Evolutionary conservation across 148 eudicot genomes (phyloP).

Genomic region (Rhododendron molle): DNA sequence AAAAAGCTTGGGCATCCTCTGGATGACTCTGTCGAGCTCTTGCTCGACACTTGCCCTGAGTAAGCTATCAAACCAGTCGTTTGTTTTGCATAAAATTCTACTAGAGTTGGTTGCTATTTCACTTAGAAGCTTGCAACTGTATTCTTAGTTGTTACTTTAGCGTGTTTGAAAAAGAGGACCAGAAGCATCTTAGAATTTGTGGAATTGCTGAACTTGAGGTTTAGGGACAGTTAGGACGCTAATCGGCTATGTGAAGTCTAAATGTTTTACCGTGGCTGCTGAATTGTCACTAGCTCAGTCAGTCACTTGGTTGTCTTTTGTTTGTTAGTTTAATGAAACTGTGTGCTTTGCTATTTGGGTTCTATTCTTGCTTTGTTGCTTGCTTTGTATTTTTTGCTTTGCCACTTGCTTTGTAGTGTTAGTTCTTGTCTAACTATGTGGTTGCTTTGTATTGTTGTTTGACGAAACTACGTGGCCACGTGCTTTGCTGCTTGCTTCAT

Average conservation of each 20-base stretch:
- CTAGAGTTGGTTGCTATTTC: not conserved
- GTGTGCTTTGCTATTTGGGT: not conserved
- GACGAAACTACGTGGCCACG: not conserved
- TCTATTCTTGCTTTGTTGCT: not conserved
- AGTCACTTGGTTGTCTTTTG: not conserved
- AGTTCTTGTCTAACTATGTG: not conserved
- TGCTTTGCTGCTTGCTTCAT: not conserved
- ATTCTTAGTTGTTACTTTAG: not conserved
- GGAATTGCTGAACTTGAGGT: not conserved
- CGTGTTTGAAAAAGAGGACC: not conserved
- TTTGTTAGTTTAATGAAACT: not conserved
- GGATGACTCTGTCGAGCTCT: conserved; percentile 85
- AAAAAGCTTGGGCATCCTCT: conserved; percentile 66
- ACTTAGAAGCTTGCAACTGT: not conserved
- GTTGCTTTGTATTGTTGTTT: not conserved
- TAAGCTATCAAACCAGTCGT: conserved; percentile 26
- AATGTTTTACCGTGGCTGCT: not conserved
- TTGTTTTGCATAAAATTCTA: not conserved
- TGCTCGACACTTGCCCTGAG: conserved; percentile 77
- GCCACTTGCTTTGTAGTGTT: not conserved
- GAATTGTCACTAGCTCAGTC: not conserved
- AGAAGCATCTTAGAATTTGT: not conserved
- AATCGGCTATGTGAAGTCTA: not conserved
- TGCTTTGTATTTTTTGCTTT: not conserved
- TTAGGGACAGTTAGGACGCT: not conserved